Conservation (phyloP, 176 grass and related monocot genomes). For the Hsuehochloa calcarea region DNA sequence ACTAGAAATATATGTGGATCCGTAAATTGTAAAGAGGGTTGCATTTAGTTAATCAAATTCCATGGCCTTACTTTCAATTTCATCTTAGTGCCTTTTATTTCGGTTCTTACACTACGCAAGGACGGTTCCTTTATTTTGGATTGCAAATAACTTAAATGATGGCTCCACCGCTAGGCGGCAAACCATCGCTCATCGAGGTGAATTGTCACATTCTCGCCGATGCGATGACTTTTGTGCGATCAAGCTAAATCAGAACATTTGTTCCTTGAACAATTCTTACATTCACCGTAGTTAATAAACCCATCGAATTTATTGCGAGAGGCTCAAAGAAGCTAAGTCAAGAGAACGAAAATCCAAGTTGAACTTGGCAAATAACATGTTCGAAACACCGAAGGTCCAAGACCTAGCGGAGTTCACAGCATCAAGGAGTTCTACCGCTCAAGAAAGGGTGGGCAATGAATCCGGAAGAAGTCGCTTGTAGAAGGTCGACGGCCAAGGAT, state of each 20-base stretch:
- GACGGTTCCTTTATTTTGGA: neutral
- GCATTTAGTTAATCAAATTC: neutral
- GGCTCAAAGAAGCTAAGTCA: slow-evolving; percentile 63
- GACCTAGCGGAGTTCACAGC: slow-evolving; percentile 51
- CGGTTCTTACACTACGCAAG: neutral
- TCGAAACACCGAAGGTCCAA: slow-evolving; percentile 37
- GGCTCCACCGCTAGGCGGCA: neutral
- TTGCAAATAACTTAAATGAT: neutral
- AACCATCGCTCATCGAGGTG: neutral
- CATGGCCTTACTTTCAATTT: neutral
- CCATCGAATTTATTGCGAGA: slow-evolving; percentile 49
- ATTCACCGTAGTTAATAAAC: neutral
- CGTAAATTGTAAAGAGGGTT: neutral
- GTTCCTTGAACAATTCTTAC: neutral
- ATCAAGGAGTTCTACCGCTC: slow-evolving; percentile 84
- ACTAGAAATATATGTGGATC: neutral
- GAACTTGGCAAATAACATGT: neutral
- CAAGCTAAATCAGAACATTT: neutral
- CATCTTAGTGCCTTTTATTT: neutral
- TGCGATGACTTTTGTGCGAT: neutral
- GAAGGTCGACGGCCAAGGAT: slow-evolving; percentile 17
- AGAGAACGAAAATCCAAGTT: slow-evolving; percentile 55
- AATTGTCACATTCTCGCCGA: neutral
- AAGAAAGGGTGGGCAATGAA: slow-evolving; percentile 39
- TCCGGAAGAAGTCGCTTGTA: slow-evolving; percentile 31